These are phyloP conservation scores for Colletotrichum tropicicola DNA, from an alignment of 2,329 filamentous ascomycete species.

Conservation along the genomic window DNA sequence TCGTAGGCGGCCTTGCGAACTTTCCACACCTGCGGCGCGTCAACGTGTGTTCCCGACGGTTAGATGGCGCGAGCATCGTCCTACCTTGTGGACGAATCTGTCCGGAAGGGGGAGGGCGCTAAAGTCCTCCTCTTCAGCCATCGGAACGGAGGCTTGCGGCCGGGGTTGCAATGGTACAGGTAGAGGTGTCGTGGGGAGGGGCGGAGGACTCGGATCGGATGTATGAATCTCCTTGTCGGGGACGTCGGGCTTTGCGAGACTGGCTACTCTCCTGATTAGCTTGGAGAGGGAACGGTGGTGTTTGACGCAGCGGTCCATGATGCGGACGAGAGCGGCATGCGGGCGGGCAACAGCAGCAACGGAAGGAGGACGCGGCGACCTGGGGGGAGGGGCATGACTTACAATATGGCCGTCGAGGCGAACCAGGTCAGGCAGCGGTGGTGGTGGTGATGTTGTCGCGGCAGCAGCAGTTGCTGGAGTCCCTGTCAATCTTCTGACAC, in stretches of 20 bases:
- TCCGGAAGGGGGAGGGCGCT: conserved; percentile 81
- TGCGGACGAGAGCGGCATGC: not conserved
- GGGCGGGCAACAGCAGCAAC: conserved; percentile 2
- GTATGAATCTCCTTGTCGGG: conserved; percentile 14
- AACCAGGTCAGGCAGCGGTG: not conserved
- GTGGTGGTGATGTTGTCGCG: conserved; percentile 13
- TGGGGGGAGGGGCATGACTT: not conserved
- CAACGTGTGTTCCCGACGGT: conserved; percentile 5
- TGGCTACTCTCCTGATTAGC: conserved; percentile 25
- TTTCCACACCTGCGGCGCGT: conserved; percentile 80
- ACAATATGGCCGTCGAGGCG: conserved; percentile 2
- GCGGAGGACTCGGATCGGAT: not conserved
- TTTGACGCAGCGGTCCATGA: conserved; percentile 19
- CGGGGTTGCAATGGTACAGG: not conserved
- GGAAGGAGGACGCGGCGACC: not conserved
- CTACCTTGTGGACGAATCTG: conserved; percentile 83
- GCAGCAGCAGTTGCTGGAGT: not conserved
- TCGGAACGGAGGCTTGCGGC: conserved; percentile 43
- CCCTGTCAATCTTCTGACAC: not conserved
- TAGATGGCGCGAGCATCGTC: conserved; percentile 16
- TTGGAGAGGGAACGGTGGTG: conserved; percentile 26
- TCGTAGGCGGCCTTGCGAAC: conserved; percentile 95
- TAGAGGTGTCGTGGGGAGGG: not conserved
- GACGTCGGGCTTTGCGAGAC: conserved; percentile 14
- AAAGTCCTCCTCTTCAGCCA: conserved; percentile 91